phyloP scores from a whole-genome alignment of 768 basidiomycete species.

The Termitomyces sp. region DNA sequence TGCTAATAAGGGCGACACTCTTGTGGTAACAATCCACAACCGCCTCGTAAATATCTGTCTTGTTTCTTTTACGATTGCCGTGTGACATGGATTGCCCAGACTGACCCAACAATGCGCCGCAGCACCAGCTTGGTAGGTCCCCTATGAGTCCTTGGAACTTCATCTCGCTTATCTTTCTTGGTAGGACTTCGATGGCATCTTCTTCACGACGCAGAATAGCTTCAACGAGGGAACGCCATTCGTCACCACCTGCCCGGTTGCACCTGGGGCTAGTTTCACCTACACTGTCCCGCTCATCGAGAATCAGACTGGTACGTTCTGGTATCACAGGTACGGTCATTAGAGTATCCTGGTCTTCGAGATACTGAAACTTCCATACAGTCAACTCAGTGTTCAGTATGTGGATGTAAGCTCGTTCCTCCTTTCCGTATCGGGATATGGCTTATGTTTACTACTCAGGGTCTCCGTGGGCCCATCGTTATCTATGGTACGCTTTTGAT shows the following conservation, averaged over 20 bases:
- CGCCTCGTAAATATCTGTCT: conserved; percentile 2
- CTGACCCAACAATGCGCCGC: conserved; percentile 19
- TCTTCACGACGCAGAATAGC: conserved; percentile 17
- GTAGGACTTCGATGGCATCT: conserved; percentile 21
- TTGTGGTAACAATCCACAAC: conserved; percentile 13
- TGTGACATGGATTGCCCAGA: conserved; percentile 1
- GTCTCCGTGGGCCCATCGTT: conserved; percentile 22
- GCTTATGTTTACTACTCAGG: conserved; percentile 5
- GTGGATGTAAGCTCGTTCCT: conserved; percentile 13
- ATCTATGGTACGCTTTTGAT: conserved; percentile 19
- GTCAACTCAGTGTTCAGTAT: conserved; percentile 19
- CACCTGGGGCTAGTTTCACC: conserved; percentile 22
- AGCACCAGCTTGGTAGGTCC: conserved; percentile 16
- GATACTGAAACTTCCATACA: background rate
- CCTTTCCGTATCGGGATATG: background rate
- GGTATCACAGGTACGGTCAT: conserved; percentile 24
- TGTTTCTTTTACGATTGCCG: background rate
- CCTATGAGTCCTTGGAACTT: background rate
- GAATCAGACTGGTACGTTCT: conserved; percentile 27
- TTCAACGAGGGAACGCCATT: conserved; percentile 24
- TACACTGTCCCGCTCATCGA: conserved; percentile 24
- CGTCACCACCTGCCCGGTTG: conserved; percentile 24
- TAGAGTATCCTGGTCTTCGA: background rate
- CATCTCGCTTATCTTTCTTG: background rate
- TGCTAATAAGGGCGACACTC: conserved; percentile 14